Evolutionary conservation across 305 asterid genomes (phyloP), one percentile per base, ranked within the genome.

Genomic region (Fraxinus paxiana): DNA sequence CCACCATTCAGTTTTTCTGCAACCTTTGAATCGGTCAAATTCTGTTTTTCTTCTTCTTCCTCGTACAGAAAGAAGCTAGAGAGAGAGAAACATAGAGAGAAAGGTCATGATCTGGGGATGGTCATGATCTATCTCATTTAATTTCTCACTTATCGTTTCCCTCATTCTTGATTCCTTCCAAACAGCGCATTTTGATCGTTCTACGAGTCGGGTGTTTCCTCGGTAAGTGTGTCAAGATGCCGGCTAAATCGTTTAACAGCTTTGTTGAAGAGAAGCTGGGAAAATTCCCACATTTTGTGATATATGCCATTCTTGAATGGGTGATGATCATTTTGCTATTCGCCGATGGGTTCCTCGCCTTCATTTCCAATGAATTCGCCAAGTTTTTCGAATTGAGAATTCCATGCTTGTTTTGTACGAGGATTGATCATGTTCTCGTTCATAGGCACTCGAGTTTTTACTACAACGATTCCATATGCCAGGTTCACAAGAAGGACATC

Each of bases 401-500:
- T 63, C 99, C 99, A 0, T 95, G 99, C 72, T 76, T 94, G 85
- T 87, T 94, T 37, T 95, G 98, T 35, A 91, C 98, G 0, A 89
- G 98, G 81, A 86, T 93, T 7, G 97, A 95, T 77, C 97, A 90
- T 76, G 79, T 91, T 80, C 90, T 95, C 4, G 89, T 86, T 43
- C 87, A 81, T 26, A 82, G 90, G 51, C 51, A 82, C 81, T 59
- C 94, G 0, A 86, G 78, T 73, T 88, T 89, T 59, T 92, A 89
- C 87, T 95, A 89, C 87, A 90, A 95, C 63, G 97, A 94, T 12
- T 92, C 96, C 65, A 84, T 94, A 28, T 95, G 99, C 37, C 97
- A 92, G 80, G 79, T n/a, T 31, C 99, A 95, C 85, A 94, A 92
- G 89, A 90, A 87, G 84, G 90, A 92, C 56, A 81, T 94, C 30